Evolutionary conservation across 352 stramenopile genomes (phyloP), one percentile per base, ranked within the genome.

Genomic region (Pythium myriotylum): DNA sequence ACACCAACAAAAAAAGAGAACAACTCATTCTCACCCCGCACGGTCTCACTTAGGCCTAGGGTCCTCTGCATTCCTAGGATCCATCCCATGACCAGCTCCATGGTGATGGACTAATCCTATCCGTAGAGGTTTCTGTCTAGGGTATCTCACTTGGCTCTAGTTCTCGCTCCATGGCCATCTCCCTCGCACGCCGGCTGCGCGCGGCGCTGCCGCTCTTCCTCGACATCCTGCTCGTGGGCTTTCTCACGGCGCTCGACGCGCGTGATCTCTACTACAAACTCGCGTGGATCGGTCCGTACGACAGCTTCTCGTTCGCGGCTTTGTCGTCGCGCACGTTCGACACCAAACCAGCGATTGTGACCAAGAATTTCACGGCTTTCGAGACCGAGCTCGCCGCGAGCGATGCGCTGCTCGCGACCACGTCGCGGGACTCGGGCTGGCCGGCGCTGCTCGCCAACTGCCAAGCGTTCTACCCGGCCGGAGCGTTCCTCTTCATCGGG

Each of bases 211-310:
- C 60, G n/a, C 62, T 70, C 13, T 5, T 65, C 1, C 22, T 65
- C 23, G 55, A 70, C 24, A 17, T 70, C 29, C 48, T 64, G 20
- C 29, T 70, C 3, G 27, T 70, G 4, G 43, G 60, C 16, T 23
- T 77, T 4, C 64, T 62, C 24, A 58, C 58, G 5, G 17, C 37
- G 17, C 54, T 81, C 20, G 74, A 87, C 20, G 41, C 55, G 3
- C 77, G 75, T 7, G 77, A 84, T 70, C 57, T 84, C 6, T 75
- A 70, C 61, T 87, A 79, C 70, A 87, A 87, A n/a, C 56, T 72
- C 49, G 62, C 54, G 9, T 83, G 77, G 77, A 72, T 87, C 52
- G 77, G 74, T 1, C 74, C 77, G 24, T 65, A 65, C 49, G 73
- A 84, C 61, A 67, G 50, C 12, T 83, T 76, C 52, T 70, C 62